A percentile compares a stretch with the other conserved stretches of the same genome.
Conservation (phyloP, 2,329 filamentous ascomycete species). For the Plenodomus tracheiphilus region DNA sequence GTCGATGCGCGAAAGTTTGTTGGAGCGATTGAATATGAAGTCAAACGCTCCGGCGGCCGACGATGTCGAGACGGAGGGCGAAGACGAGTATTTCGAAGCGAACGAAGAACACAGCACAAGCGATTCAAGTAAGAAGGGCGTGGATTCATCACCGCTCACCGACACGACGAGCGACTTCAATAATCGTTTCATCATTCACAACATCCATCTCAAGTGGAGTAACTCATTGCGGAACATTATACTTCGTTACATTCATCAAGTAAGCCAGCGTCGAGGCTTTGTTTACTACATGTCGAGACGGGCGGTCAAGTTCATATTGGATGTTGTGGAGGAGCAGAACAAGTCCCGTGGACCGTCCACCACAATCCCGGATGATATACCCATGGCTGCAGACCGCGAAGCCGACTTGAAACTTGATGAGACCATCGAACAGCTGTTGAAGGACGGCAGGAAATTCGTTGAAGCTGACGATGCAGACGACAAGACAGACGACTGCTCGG, state of each 20-base stretch:
- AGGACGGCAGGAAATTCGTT: constrained; percentile 82
- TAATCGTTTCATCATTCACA: constrained; percentile 97
- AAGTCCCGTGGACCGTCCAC: constrained; percentile 57
- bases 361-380: constrained; percentile 29
- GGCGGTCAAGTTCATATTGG: constrained; percentile 96
- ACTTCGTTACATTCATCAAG: constrained; percentile 94
- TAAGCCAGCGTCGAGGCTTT: constrained; percentile 92
- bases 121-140: constrained; percentile 53
- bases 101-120: constrained; percentile 57
- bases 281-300: constrained; percentile 96
- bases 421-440: constrained; percentile 81
- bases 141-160: constrained; percentile 70
- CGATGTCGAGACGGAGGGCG: constrained; percentile 47
- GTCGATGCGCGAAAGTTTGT: constrained; percentile 60
- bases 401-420: constrained; percentile 75
- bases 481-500: constrained; percentile 3
- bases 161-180: constrained; percentile 95
- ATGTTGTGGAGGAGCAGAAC: constrained; percentile 93
- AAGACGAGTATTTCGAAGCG: constrained; percentile 53
- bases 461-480: constrained; percentile 64
- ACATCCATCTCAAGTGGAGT: constrained; percentile 98
- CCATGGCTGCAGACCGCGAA: constrained; percentile 54
- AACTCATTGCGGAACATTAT: constrained; percentile 95
- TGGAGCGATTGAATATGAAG: constrained; percentile 61
- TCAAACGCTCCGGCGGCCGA: constrained; percentile 51